A percentile compares a stretch with the other conserved stretches of the same genome.
phyloP scores from a whole-genome alignment of 257 asterid species.

The Plantago elongata region DNA sequence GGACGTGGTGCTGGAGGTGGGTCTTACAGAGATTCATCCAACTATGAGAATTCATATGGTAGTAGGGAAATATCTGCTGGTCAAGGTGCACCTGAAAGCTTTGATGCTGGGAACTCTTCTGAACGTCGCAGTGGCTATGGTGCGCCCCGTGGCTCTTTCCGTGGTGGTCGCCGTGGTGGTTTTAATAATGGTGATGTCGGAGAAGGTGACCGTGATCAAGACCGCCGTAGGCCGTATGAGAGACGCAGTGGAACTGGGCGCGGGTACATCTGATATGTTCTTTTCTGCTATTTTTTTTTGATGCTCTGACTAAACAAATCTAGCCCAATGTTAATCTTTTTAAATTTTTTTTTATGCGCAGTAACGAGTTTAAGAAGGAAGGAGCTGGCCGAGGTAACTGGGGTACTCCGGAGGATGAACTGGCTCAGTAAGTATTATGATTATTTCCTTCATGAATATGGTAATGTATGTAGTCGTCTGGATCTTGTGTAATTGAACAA shows the following conservation, averaged over 20 bases:
- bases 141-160: slow-evolving; percentile 57
- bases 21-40: slow-evolving; percentile 44
- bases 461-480: no score
- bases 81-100: slow-evolving; percentile 41
- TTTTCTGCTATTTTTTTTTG: not conserved
- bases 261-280: slow-evolving; percentile 44
- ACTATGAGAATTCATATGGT: slow-evolving; percentile 37
- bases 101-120: slow-evolving; percentile 41
- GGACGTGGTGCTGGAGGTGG: slow-evolving; percentile 66
- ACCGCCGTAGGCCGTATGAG: slow-evolving; percentile 55
- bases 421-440: slow-evolving; percentile 50
- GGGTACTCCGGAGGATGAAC: slow-evolving; percentile 72
- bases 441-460: slow-evolving; percentile 11
- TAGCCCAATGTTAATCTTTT: not conserved
- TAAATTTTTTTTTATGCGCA: slow-evolving; percentile 14
- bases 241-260: slow-evolving; percentile 76
- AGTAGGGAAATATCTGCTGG: slow-evolving; percentile 46
- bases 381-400: slow-evolving; percentile 86
- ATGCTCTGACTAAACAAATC: not conserved
- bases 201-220: slow-evolving; percentile 50
- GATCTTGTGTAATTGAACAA: no score
- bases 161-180: slow-evolving; percentile 68
- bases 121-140: slow-evolving; percentile 71
- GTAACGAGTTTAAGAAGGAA: slow-evolving; percentile 62
- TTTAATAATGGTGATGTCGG: slow-evolving; percentile 64